A percentile compares a stretch with the other conserved stretches of the same genome.
phyloP scores from a whole-genome alignment of 225 moss, liverwort and hornwort genomes.

The Antitrichia curtipendula region DNA sequence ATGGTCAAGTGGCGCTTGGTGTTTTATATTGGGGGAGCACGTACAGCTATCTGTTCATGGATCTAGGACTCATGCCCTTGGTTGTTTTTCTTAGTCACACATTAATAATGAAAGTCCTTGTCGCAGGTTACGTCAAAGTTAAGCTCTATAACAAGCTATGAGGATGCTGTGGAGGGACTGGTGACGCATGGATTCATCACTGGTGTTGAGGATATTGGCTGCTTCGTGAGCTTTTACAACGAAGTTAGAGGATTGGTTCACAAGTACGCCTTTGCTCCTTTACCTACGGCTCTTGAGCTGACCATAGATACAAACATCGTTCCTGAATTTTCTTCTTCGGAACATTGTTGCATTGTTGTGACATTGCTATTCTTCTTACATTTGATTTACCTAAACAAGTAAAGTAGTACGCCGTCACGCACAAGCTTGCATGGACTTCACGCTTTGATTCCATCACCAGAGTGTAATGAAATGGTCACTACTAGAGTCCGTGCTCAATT shows the following conservation, averaged over 20 bases:
- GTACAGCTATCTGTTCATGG: not conserved
- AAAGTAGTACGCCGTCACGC: not conserved
- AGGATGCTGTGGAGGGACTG: conserved; percentile 82
- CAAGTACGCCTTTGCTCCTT: conserved; percentile 20
- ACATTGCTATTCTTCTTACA: not conserved
- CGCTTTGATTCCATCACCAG: not conserved
- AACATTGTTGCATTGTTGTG: not conserved
- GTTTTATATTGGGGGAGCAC: not conserved
- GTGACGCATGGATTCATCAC: conserved; percentile 93
- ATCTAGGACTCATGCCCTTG: not conserved
- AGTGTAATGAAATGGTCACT: not conserved
- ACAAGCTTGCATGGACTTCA: not conserved
- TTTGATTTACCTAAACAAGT: not conserved
- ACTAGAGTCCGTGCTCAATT: not conserved
- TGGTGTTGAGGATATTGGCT: conserved; percentile 70
- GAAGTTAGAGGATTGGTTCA: conserved; percentile 78
- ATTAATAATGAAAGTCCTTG: not conserved
- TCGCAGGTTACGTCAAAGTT: conserved; percentile 71
- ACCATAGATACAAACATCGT: not conserved
- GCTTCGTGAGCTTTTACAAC: conserved; percentile 88
- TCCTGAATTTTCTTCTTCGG: not conserved
- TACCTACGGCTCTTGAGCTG: not conserved
- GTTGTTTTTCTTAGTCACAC: not conserved
- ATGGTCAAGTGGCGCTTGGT: not conserved
- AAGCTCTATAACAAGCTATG: conserved; percentile 59